phyloP scores from a whole-genome alignment of 805 yeast species.

The Monosporozyma aerobia region DNA sequence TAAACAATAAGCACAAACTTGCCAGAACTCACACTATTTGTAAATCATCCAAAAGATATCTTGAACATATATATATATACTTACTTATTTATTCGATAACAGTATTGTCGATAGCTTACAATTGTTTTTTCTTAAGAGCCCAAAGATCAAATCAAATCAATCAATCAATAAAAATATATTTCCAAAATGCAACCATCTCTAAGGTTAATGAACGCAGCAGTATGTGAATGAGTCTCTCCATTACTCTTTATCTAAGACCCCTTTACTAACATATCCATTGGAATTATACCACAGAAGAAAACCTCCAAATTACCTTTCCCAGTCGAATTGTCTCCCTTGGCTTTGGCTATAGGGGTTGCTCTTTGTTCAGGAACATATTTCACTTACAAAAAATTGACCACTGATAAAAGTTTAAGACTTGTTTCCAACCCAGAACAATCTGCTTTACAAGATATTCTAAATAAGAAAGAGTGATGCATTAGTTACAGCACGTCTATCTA shows the following conservation, averaged over 20 bases:
- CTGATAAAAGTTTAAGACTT: constrained; percentile 42
- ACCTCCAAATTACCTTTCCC: constrained; percentile 34
- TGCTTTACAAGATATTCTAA: constrained; percentile 24
- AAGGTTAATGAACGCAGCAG: constrained; percentile 6
- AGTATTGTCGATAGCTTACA: neutral
- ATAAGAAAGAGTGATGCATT: neutral
- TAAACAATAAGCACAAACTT: neutral
- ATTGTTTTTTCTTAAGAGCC: neutral
- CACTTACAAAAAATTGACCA: constrained; percentile 41
- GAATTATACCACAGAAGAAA: constrained; percentile 27
- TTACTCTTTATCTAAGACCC: neutral
- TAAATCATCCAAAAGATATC: neutral
- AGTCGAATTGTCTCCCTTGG: constrained; percentile 50
- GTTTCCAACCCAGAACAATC: constrained; percentile 36
- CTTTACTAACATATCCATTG: constrained; percentile 5
- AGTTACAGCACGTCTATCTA: neutral
- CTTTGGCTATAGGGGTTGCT: constrained; percentile 49
- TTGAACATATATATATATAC: neutral
- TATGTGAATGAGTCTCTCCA: constrained; percentile 1
- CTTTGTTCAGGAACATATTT: constrained; percentile 42
- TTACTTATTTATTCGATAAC: neutral
- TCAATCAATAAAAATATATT: neutral
- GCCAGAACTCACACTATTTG: neutral
- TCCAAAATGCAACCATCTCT: constrained; percentile 6
- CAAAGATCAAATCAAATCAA: neutral